These are phyloP conservation scores for Hypomontagnella monticulosa DNA, from an alignment of 495 filamentous ascomycete genomes.

Conservation along the genomic window DNA sequence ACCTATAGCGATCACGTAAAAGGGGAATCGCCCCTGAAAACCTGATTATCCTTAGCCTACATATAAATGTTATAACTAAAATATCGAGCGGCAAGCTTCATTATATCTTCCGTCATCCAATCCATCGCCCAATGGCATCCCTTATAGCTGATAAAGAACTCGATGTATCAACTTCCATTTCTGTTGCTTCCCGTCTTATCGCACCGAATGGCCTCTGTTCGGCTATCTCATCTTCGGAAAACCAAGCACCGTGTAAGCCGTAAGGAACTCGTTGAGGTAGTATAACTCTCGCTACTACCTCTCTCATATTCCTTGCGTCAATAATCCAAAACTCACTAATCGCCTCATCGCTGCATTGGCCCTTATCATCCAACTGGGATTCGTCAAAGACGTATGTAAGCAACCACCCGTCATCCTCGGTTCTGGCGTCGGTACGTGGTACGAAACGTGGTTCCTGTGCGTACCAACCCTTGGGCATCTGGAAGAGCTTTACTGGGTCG, in stretches of 20 bases:
- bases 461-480: slow-evolving; percentile 64
- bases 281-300: slow-evolving; percentile 62
- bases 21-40: too few relatives aligned
- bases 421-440: slow-evolving; percentile 51
- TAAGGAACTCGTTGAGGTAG: slow-evolving; percentile 73
- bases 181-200: slow-evolving; percentile 27
- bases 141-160: slow-evolving; percentile 31
- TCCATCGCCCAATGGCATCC: slow-evolving; percentile 27
- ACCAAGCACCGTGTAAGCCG: slow-evolving; percentile 74
- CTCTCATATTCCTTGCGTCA: slow-evolving; percentile 65
- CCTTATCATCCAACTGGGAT: slow-evolving; percentile 59
- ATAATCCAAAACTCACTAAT: slow-evolving; percentile 72
- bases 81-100: background rate
- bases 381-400: slow-evolving; percentile 68
- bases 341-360: slow-evolving; percentile 52
- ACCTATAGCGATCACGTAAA: too few relatives aligned
- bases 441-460: slow-evolving; percentile 74
- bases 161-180: slow-evolving; percentile 24
- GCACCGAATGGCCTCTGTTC: slow-evolving; percentile 47
- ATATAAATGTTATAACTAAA: too few relatives aligned
- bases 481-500: slow-evolving; percentile 68
- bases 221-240: slow-evolving; percentile 63
- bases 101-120: slow-evolving; percentile 27
- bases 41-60: too few relatives aligned
- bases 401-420: slow-evolving; percentile 67